Conservation (phyloP, 257 asterid species). For the Cruciata laevipes region DNA sequence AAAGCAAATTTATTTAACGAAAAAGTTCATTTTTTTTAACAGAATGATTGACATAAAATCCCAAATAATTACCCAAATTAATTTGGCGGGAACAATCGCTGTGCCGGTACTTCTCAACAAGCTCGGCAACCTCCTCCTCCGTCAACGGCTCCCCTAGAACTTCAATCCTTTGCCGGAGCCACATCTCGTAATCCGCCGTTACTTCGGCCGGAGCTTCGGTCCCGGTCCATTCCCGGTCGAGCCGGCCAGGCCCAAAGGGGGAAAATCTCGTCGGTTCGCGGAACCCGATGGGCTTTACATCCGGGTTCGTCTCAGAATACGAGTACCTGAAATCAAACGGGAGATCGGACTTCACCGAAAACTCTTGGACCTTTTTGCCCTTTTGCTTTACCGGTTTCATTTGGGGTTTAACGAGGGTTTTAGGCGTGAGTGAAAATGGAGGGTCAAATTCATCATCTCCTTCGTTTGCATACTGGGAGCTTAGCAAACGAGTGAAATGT, state of each 20-base stretch:
- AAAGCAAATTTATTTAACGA: neutral
- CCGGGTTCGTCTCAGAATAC: slow-evolving; percentile 63
- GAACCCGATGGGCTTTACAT: slow-evolving; percentile 59
- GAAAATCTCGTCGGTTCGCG: slow-evolving; percentile 73
- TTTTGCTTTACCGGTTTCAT: slow-evolving; percentile 11
- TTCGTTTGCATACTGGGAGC: slow-evolving; percentile 17
- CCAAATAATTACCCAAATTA: slow-evolving; percentile 50
- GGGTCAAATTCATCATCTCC: slow-evolving; percentile 44
- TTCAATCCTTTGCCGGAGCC: slow-evolving; percentile 41
- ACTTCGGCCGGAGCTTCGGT: slow-evolving; percentile 47
- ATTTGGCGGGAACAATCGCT: slow-evolving; percentile 70
- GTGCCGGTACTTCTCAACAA: slow-evolving; percentile 81
- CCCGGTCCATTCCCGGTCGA: slow-evolving; percentile 82
- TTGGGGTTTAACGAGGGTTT: slow-evolving; percentile 17
- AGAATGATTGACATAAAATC: neutral
- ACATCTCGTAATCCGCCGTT: slow-evolving; percentile 35
- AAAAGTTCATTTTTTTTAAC: neutral
- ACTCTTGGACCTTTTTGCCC: neutral
- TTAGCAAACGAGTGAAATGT: slow-evolving; percentile 18
- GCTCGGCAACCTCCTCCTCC: slow-evolving; percentile 59
- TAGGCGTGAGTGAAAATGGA: slow-evolving; percentile 43
- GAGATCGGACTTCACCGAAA: slow-evolving; percentile 39
- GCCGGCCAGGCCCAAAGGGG: slow-evolving; percentile 81
- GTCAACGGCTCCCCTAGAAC: slow-evolving; percentile 61
- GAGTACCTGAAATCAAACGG: slow-evolving; percentile 86